Conservation (phyloP, 345 rosid genomes). For the Zanthoxylum bungeanum region DNA sequence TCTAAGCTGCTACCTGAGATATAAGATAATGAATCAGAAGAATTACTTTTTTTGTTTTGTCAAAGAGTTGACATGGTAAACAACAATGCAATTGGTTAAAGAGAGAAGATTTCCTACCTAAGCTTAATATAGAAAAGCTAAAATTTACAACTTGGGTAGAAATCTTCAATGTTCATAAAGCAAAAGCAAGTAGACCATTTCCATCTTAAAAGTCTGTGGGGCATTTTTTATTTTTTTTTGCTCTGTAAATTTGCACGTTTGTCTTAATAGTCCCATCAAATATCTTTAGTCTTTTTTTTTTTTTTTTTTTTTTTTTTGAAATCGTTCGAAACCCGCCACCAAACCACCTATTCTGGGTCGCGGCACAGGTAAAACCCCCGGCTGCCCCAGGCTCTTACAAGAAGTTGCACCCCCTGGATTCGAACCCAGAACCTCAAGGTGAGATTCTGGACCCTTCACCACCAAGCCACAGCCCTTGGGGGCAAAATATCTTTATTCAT, state of each 20-base stretch:
- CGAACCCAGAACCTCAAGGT: too few relatives aligned
- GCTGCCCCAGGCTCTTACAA: too few relatives aligned
- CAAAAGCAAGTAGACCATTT: neutral
- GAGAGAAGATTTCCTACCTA: neutral
- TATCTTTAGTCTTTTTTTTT: neutral
- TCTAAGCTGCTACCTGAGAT: neutral
- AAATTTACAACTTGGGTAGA: neutral
- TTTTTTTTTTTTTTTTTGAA: too few relatives aligned
- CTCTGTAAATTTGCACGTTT: neutral
- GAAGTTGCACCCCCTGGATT: too few relatives aligned
- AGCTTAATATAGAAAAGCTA: neutral
- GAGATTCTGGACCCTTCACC: too few relatives aligned
- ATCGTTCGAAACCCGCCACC: too few relatives aligned
- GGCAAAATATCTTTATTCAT: neutral
- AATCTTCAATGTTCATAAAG: neutral
- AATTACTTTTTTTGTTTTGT: neutral
- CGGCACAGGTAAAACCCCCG: too few relatives aligned
- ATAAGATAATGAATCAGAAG: neutral
- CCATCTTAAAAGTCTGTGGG: neutral
- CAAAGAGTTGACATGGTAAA: neutral
- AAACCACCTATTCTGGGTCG: too few relatives aligned
- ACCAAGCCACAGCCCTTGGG: too few relatives aligned
- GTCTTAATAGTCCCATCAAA: neutral
- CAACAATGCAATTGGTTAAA: neutral
- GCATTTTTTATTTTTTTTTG: too few relatives aligned